Conservation (phyloP, 2,329 filamentous ascomycete genomes). For the Fusarium sp. region DNA sequence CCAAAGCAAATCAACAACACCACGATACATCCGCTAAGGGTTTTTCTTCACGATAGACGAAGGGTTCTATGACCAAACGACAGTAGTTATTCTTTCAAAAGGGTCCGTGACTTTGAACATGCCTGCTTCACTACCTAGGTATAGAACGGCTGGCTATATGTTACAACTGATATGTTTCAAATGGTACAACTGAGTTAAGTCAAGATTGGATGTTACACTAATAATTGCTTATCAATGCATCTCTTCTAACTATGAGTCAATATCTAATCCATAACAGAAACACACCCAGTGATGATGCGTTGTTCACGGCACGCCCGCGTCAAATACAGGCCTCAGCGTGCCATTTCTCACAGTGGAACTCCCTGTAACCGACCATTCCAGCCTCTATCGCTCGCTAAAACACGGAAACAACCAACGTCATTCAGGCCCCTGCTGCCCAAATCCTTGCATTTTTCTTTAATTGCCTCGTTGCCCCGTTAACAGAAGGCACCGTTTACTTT, state of each 20-base stretch:
- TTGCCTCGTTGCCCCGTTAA: constrained; percentile 43
- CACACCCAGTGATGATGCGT: constrained; percentile 41
- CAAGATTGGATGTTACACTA: constrained; percentile 8
- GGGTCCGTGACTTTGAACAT: not conserved
- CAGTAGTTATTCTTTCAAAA: not conserved
- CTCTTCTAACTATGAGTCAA: constrained; percentile 10
- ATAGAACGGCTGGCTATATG: no score
- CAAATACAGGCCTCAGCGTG: constrained; percentile 19
- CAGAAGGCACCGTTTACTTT: constrained; percentile 39
- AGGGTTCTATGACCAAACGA: not conserved
- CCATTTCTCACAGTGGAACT: constrained; percentile 31
- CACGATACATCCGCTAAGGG: no score
- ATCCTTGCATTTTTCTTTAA: constrained; percentile 26
- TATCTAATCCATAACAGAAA: constrained; percentile 31
- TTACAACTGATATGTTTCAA: constrained; percentile 7
- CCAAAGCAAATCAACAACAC: not conserved
- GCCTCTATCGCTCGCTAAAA: constrained; percentile 8
- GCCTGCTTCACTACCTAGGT: not conserved
- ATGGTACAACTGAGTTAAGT: not conserved
- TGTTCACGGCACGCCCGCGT: constrained; percentile 28
- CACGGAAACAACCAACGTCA: constrained; percentile 17
- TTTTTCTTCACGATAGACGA: not conserved
- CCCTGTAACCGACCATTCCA: constrained; percentile 28
- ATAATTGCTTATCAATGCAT: not conserved
- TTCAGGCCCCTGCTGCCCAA: constrained; percentile 8